Conservation (phyloP, 805 yeast genomes). For the Metschnikowia baotianmanensis region DNA sequence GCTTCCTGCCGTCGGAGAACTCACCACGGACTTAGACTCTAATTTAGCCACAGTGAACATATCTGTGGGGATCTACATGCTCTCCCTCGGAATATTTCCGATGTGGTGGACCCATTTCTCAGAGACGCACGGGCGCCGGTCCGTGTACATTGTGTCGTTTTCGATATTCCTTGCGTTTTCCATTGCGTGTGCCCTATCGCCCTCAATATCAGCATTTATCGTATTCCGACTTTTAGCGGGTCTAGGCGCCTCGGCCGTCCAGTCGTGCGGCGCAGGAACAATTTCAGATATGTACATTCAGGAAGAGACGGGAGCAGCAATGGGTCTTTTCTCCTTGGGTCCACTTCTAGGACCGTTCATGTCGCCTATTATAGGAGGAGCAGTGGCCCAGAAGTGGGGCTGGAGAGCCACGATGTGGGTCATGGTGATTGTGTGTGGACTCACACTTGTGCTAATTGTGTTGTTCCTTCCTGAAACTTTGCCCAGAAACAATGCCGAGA, state of each 20-base stretch:
- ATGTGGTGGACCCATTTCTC: conserved; percentile 86
- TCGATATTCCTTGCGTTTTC: conserved; percentile 60
- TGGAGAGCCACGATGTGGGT: conserved; percentile 93
- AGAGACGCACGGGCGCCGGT: conserved; percentile 71
- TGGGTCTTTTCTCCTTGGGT: conserved; percentile 80
- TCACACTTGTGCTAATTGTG: conserved; percentile 46
- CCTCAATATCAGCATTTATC: conserved; percentile 59
- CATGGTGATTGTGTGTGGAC: conserved; percentile 63
- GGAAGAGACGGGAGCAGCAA: conserved; percentile 69
- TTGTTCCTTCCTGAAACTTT: conserved; percentile 79
- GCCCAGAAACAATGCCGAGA: conserved; percentile 57
- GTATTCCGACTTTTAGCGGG: conserved; percentile 76
- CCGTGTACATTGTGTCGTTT: conserved; percentile 70
- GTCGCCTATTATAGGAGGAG: conserved; percentile 79
- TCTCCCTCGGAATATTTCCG: conserved; percentile 77
- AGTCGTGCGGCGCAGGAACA: conserved; percentile 90
- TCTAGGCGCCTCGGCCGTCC: conserved; percentile 73
- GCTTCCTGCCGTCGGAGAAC: conserved; percentile 70
- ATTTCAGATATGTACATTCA: conserved; percentile 69
- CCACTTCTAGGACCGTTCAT: conserved; percentile 77
- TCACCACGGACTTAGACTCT: conserved; percentile 55
- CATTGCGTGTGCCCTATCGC: conserved; percentile 69
- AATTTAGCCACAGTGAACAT: conserved; percentile 62
- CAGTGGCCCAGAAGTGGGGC: conserved; percentile 66
- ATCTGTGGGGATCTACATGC: conserved; percentile 74